phyloP scores from a whole-genome alignment of 306 rosid genomes.

The Senna siamea region DNA sequence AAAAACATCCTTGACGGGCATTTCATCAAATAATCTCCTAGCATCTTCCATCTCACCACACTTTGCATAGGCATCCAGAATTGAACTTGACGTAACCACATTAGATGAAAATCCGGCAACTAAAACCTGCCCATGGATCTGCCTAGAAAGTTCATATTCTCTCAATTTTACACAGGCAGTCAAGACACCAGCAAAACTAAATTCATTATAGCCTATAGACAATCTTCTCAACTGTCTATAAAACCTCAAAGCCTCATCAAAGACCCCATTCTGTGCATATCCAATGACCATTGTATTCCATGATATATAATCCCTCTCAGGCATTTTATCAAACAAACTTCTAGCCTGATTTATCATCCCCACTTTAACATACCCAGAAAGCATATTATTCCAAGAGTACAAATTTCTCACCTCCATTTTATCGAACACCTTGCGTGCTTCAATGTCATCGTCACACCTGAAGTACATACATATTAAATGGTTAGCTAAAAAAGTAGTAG shows the following conservation, averaged over 20 bases:
- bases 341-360: constrained; percentile 65
- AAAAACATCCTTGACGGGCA: constrained; percentile 66
- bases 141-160: constrained; percentile 63
- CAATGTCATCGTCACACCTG: constrained; percentile 56
- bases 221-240: constrained; percentile 61
- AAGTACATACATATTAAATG: constrained; percentile 72
- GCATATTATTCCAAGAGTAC: constrained; percentile 84
- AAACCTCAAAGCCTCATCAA: constrained; percentile 65
- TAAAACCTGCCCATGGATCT: constrained; percentile 83
- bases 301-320: constrained; percentile 67
- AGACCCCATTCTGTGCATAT: constrained; percentile 57
- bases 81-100: constrained; percentile 68
- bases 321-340: constrained; percentile 63
- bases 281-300: constrained; percentile 88
- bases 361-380: constrained; percentile 79
- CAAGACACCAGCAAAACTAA: constrained; percentile 76
- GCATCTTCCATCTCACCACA: constrained; percentile 70
- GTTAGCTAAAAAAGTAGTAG: constrained; percentile 62
- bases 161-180: constrained; percentile 68
- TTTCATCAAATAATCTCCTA: constrained; percentile 63
- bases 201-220: constrained; percentile 65
- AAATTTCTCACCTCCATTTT: constrained; percentile 75
- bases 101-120: constrained; percentile 68
- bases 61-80: constrained; percentile 78
- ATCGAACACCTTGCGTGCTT: constrained; percentile 77